Conservation (phyloP, 257 asterid genomes). For the Handroanthus guayacan region DNA sequence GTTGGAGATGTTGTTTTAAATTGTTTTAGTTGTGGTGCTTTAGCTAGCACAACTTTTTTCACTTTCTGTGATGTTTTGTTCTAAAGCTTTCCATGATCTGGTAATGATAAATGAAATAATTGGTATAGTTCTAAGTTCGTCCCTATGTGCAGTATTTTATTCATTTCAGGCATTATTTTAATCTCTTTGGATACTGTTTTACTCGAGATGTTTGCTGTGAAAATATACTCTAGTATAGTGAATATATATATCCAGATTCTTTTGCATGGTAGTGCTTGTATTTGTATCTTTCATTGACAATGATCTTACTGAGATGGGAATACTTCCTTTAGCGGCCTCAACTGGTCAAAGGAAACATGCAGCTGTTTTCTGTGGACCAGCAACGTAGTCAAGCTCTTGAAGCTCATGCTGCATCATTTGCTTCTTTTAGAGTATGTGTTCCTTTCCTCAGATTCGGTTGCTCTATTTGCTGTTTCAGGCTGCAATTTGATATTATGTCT, state of each 20-base stretch:
- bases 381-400: slow-evolving; percentile 99
- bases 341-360: slow-evolving; percentile 98
- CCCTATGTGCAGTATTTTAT: background rate
- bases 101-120: background rate
- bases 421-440: slow-evolving; percentile 71
- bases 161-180: background rate
- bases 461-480: slow-evolving; percentile 28
- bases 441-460: slow-evolving; percentile 27
- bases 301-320: slow-evolving; percentile 33
- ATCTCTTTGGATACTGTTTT: slow-evolving; percentile 15
- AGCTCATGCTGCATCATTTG: slow-evolving; percentile 98
- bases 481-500: slow-evolving; percentile 32
- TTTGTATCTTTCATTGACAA: slow-evolving; percentile 24
- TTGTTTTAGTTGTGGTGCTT: slow-evolving; percentile 3
- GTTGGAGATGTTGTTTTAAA: slow-evolving; percentile 23
- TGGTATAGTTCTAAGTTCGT: background rate
- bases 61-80: background rate
- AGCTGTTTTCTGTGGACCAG: slow-evolving; percentile 93
- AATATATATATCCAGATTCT: background rate
- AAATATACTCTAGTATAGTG: slow-evolving; percentile 5
- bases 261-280: slow-evolving; percentile 4
- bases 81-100: slow-evolving; percentile 11
- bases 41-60: slow-evolving; percentile 9
- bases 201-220: background rate
- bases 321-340: slow-evolving; percentile 77